phyloP scores from a whole-genome alignment of 164 flowering plant genomes.

The Tinospora cordifolia region DNA sequence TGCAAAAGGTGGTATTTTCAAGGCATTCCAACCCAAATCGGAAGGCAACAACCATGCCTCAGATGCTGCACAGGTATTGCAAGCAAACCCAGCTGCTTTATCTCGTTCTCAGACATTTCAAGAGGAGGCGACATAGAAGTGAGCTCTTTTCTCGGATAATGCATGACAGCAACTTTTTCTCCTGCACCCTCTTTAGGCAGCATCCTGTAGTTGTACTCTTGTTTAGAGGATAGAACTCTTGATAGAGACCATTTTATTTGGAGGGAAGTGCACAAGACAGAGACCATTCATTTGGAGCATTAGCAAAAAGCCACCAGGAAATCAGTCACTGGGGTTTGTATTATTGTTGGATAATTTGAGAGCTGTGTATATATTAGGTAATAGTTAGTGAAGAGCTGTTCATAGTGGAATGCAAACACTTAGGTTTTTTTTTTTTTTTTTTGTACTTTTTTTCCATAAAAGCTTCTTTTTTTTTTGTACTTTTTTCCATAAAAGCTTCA shows the following conservation, averaged over 20 bases:
- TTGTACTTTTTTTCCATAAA: no score
- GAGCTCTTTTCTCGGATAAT: no score
- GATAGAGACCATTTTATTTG: no score
- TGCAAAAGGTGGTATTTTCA: constrained; percentile 44
- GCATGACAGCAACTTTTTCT: no score
- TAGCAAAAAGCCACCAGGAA: background rate
- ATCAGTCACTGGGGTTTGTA: background rate
- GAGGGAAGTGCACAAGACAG: background rate
- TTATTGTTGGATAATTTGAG: background rate
- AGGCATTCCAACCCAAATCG: constrained; percentile 45
- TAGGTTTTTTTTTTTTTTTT: no score
- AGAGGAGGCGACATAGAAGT: no score
- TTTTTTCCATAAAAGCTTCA: no score
- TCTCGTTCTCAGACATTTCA: constrained; percentile 73
- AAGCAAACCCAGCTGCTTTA: constrained; percentile 90
- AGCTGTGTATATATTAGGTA: background rate
- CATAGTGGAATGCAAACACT: background rate
- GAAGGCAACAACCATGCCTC: constrained; percentile 26
- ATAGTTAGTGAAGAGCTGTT: background rate
- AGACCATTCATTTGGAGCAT: background rate
- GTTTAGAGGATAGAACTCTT: no score
- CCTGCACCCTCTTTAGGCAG: no score
- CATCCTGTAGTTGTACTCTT: no score
- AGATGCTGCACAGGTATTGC: constrained; percentile 34
- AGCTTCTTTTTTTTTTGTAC: no score